Evolutionary conservation across 495 filamentous ascomycete species (phyloP).

Genomic region (Xanthoparmelia taractica): DNA sequence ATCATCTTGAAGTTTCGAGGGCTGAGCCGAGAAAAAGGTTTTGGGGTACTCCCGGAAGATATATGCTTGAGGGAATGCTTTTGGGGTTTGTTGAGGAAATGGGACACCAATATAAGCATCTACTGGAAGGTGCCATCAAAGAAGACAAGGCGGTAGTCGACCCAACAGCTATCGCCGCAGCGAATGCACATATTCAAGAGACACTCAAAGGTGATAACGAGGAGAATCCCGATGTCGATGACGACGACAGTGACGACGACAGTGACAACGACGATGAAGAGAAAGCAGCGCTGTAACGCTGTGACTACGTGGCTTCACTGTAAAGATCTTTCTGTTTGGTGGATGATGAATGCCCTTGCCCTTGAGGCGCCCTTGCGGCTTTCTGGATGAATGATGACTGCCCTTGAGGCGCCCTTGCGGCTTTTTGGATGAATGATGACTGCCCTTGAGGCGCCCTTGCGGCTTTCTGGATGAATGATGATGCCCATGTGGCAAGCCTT

Average conservation of each 20-base stretch:
- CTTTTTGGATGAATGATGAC: too few relatives aligned
- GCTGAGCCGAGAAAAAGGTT: conserved; percentile 20
- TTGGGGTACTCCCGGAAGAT: conserved; percentile 24
- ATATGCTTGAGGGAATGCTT: conserved; percentile 24
- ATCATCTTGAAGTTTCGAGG: neutral
- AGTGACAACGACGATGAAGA: conserved; percentile 14
- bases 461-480: too few relatives aligned
- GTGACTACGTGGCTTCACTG: too few relatives aligned
- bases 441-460: too few relatives aligned
- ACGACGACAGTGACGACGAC: conserved; percentile 13
- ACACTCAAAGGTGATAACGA: conserved; percentile 5
- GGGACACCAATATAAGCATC: conserved; percentile 21
- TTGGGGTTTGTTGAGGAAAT: conserved; percentile 25
- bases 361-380: too few relatives aligned
- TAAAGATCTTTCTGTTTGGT: too few relatives aligned
- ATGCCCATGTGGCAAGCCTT: too few relatives aligned
- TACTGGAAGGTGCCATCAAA: conserved; percentile 18
- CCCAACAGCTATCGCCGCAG: conserved; percentile 4
- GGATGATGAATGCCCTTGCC: too few relatives aligned
- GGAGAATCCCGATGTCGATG: neutral
- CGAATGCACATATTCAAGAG: conserved; percentile 1
- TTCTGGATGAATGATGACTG: too few relatives aligned
- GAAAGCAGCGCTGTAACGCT: neutral
- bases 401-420: too few relatives aligned
- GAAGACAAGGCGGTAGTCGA: conserved; percentile 3